Evolutionary conservation across 495 filamentous ascomycete species (phyloP), one percentile per base, ranked within the genome.

Genomic region (Penicillium ucsense): DNA sequence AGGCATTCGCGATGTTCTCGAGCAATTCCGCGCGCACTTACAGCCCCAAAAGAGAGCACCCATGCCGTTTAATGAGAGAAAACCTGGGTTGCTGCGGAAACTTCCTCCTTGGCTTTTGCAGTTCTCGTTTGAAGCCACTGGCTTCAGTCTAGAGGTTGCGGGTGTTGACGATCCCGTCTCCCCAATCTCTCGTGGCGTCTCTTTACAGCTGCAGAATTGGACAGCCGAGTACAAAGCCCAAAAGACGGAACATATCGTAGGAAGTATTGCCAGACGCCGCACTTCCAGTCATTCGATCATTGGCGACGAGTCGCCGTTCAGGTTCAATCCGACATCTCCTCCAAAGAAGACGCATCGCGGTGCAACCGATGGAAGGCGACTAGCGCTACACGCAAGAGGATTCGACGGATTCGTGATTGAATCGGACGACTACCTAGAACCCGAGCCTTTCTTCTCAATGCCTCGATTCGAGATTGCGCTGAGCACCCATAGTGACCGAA

Each of bases 381-480:
- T 99, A 10, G 81, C 85, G 9, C 56, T 97, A 29, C 87, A 95
- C 60, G 75, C 84, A 32, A 76, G 84, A 35, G 88, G 87, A 0
- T 70, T 99, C 10, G 90, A 95, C 59, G 88, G 81, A 1, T 94
- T 90, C 51, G 84, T 96, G 43, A 78, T 96, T 28, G 92, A 98
- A 60, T 85, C 82, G 0, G 76, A 83, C 32, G 89, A 96, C 43
- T 84, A 79, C 38, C 83, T 86, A 69, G 90, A 95, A 52, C 69
- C 83, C 3, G 88, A 95, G 52, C 78, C 89, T 20, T 96, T 96
- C 56, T 63, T 96, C 47, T 84, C 81, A 31, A 75, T 99, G 38
- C 92, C 94, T 31, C 77, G 83, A 39, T 88, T 92, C 50, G 94
- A 97, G 55, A 72, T 95, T 47, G 82, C 86, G 3, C 76, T 96